Evolutionary conservation across 129 eudicot genomes (phyloP), one percentile per base, ranked within the genome.

Genomic region (Centrapalus pauciflorus): DNA sequence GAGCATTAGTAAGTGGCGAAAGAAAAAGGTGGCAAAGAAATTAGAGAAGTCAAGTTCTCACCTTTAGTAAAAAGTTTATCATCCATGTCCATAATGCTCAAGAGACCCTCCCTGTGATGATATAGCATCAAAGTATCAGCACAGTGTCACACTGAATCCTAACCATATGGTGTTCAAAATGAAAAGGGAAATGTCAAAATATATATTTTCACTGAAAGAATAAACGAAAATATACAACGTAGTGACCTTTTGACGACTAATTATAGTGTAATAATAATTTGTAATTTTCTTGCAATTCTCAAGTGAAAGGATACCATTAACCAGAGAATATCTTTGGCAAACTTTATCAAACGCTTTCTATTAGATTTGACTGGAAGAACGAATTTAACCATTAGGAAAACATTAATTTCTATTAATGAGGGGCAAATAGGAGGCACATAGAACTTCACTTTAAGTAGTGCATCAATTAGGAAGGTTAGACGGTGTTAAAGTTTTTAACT

Each of bases 51-150:
- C 14, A 38, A 66, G 21, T 14, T 65, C 66, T 49, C 79, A 78
- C 90, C 90, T 78, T 58, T 69, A 41, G 55, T 69, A 66, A 52
- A 61, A 57, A 64, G 62, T 55, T 57, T 69, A 78, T 81, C 82
- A 45, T 78, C 90, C 77, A 72, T 34, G 58, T 70, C 83, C 90
- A 78, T 85, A 11, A 80, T 51, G 63, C 29, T 25, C 69, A 64
- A 49, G 54, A 59, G 51, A 38, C 60, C 64, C 67, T 71, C 79
- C 80, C 82, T 75, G 79, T 32, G 60, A 71, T 48, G 30, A 67
- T 48, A 57, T 66, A 66, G 57, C 59, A 57, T 70, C 5, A 64
- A 71, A 76, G 16, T 3, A 19, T 76, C 70, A 67, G 78, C 35
- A 21, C 25, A 34, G 33, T 27, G 17, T 33, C 33, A 71, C 60